Base-by-base conservation (phyloP, 345 rosid species). In the Rhizophora apiculata region DNA sequence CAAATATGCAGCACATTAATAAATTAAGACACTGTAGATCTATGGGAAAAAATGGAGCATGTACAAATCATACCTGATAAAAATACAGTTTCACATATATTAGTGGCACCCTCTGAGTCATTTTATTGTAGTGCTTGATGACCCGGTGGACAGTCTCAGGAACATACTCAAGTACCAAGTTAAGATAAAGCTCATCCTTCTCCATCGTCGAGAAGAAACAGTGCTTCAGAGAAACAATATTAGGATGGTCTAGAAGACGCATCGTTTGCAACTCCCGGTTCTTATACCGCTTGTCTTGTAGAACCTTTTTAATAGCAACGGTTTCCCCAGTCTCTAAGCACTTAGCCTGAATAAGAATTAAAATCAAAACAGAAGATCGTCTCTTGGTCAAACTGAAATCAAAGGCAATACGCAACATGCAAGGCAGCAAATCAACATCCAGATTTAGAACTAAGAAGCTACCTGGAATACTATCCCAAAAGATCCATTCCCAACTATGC, bases 391-490 rank as follows among this genome's bases (percentile, higher is more conserved):
- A 60, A 46, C 13, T 15, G 48, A 21, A 68, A 36, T 20, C 16
- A 8, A 55, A 36, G 58, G 46, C 5, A 4, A 1, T 1, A 20
- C 19, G 15, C 32, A 15, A 49, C 6, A 46, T 13, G 66, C 32
- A 68, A 49, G 26, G 24, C 24, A 29, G 65, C 26, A 55, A 54
- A 67, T 27, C 8, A 73, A 39, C 9, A 39, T 19, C 29, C 13
- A 55, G 19, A 31, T 37, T 5, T 11, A 34, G 54, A 49, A 13
- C 24, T 36, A n/a, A 26, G 46, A 73, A 63, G 63, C 68, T 46
- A 90, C 99, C 96, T 92, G 98, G 74, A 95, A 92, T 10, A 92
- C 99, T 55, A 92, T 85, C 63, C 98, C 99, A 78, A 95, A 95
- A 62, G 99, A 95, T 68, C 99, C 99, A 54, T 88, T 89, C 59